phyloP scores from a whole-genome alignment of 139 green algal genomes.

The Picochlorum sp. region DNA sequence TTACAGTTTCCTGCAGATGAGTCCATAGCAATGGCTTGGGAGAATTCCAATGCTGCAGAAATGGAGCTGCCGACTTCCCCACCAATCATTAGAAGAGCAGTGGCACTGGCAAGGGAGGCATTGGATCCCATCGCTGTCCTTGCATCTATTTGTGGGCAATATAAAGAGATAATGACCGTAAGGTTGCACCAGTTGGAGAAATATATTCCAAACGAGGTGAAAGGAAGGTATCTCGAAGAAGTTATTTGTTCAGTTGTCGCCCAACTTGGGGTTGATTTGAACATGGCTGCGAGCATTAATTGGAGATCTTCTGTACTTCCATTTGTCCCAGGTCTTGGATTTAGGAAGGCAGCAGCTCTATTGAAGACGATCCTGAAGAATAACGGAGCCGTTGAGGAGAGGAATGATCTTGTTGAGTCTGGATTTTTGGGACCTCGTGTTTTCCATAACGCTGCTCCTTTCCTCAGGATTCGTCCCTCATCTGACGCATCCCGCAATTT shows the following conservation, averaged over 20 bases:
- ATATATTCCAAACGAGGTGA: slow-evolving; percentile 42
- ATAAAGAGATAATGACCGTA: slow-evolving; percentile 30
- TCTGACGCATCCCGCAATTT: slow-evolving; percentile 41
- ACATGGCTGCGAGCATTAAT: slow-evolving; percentile 49
- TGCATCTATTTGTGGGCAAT: slow-evolving; percentile 46
- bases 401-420: slow-evolving; percentile 36
- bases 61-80: slow-evolving; percentile 53
- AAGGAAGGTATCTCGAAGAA: slow-evolving; percentile 36
- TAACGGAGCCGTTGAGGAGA: slow-evolving; percentile 27
- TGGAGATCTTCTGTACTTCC: slow-evolving; percentile 66
- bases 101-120: slow-evolving; percentile 63
- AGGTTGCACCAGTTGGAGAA: slow-evolving; percentile 44
- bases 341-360: slow-evolving; percentile 72
- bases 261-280: slow-evolving; percentile 78
- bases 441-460: slow-evolving; percentile 62
- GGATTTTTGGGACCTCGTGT: slow-evolving; percentile 35
- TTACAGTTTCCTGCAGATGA: slow-evolving; percentile 58
- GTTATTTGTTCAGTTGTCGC: slow-evolving; percentile 42
- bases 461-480: slow-evolving; percentile 49
- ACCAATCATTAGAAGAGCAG: slow-evolving; percentile 64
- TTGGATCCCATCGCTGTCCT: slow-evolving; percentile 81
- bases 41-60: slow-evolving; percentile 48
- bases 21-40: slow-evolving; percentile 64
- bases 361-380: slow-evolving; percentile 31
- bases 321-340: slow-evolving; percentile 78